Base-by-base conservation (phyloP, 164 flowering plant genomes). In the Sextonia rubra region DNA sequence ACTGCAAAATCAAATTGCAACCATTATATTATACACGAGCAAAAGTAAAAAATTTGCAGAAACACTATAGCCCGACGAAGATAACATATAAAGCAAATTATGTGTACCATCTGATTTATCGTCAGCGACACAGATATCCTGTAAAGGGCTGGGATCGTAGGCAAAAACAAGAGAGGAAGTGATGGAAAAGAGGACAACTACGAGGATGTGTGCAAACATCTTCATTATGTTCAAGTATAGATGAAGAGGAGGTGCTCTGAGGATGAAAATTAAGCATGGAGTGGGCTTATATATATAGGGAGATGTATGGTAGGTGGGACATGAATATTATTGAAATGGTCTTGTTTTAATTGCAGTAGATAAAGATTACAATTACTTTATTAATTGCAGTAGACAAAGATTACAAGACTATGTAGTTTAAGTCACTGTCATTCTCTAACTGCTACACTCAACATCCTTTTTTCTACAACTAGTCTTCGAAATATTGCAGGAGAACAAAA, bases 81-180 rank as follows among this genome's bases (percentile, higher is more conserved):
- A 37, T 37, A 8, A 37, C 6, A 8, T 37, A 37, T 9, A 7
- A 37, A 7, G 44, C 2, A 37, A 8, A 37, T 37, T 8, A 37
- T 37, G 11, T 9, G 0, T 29, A 64, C 68, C 68, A 14, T 17
- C 3, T 4, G 68, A 29, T 3, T 58, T 17, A 12, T 2, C 24
- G 23, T 60, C 49, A 7, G 73, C 66, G 7, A 71, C 66, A 60
- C 73, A 71, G 22, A 71, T 30, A 29, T 71, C 73, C 48, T 71
- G 73, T n/a, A 71, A 22, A 11, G 63, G 73, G 30, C 52, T 60
- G 14, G 73, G 73, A 71, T 71, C 73, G 22, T 63, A 60, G 20
- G 66, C 73, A 7, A 18, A 22, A 22, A 14, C 44, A 37, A 29
- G 49, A 60, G 73, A 71, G 29, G 37, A 26, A 17, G 27, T 44